phyloP scores from a whole-genome alignment of 2,329 filamentous ascomycete genomes.

The Venturiaceae sp. region DNA sequence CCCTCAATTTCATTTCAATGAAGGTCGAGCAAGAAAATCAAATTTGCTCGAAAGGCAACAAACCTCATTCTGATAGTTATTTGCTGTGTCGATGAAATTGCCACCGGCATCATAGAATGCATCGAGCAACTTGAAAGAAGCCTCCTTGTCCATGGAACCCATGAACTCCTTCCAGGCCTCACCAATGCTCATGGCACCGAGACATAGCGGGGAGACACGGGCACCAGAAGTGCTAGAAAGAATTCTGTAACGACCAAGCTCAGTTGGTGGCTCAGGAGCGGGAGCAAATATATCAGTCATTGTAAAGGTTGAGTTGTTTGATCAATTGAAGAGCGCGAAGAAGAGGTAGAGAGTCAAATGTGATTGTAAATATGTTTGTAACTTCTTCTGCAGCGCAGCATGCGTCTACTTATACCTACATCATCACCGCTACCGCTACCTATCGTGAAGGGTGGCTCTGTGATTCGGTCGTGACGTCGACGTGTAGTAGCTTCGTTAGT shows the following conservation, averaged over 20 bases:
- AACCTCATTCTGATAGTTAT: constrained; percentile 15
- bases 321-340: background rate
- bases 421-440: background rate
- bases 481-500: background rate
- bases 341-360: background rate
- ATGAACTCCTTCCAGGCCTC: constrained; percentile 47
- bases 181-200: constrained; percentile 59
- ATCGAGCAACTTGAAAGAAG: constrained; percentile 55
- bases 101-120: constrained; percentile 56
- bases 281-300: background rate
- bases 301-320: background rate
- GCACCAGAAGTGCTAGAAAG: constrained; percentile 41
- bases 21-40: background rate
- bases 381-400: too few species aligned
- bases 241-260: constrained; percentile 31
- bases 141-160: constrained; percentile 44
- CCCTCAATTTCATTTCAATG: background rate
- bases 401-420: background rate
- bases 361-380: too few species aligned
- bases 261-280: background rate
- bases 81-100: constrained; percentile 61
- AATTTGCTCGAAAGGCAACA: too few species aligned
- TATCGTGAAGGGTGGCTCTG: background rate
- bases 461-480: background rate
- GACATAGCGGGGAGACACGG: constrained; percentile 31